A percentile compares a stretch with the other conserved stretches of the same genome.
phyloP scores from a whole-genome alignment of 2,329 filamentous ascomycete genomes.

The Botrytis elliptica region DNA sequence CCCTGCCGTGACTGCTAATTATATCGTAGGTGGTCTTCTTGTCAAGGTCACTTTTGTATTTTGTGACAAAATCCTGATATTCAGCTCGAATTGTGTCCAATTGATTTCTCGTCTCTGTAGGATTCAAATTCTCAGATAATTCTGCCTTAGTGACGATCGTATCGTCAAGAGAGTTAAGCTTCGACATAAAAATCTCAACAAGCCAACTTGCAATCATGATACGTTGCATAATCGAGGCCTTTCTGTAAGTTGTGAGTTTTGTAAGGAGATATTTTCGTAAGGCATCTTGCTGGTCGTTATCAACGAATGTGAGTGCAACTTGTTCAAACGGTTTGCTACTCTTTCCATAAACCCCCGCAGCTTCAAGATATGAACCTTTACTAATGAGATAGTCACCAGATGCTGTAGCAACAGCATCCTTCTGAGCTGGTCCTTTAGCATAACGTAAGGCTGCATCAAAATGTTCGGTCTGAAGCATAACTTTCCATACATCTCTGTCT shows the following conservation, averaged over 20 bases:
- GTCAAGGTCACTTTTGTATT: conserved; percentile 84
- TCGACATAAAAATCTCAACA: conserved; percentile 94
- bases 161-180: conserved; percentile 91
- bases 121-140: conserved; percentile 67
- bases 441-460: conserved; percentile 87
- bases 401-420: conserved; percentile 85
- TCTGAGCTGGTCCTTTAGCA: conserved; percentile 76
- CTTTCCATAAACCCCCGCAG: conserved; percentile 85
- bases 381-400: conserved; percentile 85
- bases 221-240: conserved; percentile 83
- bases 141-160: conserved; percentile 88
- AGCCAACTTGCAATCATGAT: conserved; percentile 96
- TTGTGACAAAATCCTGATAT: conserved; percentile 83
- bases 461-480: conserved; percentile 81
- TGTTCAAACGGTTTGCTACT: conserved; percentile 98
- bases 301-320: conserved; percentile 86
- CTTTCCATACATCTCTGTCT: conserved; percentile 89
- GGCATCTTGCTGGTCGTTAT: conserved; percentile 86
- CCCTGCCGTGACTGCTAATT: conserved; percentile 90
- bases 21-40: conserved; percentile 92
- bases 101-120: conserved; percentile 68
- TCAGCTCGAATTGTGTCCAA: conserved; percentile 71
- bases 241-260: conserved; percentile 79
- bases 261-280: conserved; percentile 84
- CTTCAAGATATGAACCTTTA: conserved; percentile 80